Evolutionary conservation across 352 stramenopile genomes (phyloP).

Genomic region (Saprolegnia diclina): DNA sequence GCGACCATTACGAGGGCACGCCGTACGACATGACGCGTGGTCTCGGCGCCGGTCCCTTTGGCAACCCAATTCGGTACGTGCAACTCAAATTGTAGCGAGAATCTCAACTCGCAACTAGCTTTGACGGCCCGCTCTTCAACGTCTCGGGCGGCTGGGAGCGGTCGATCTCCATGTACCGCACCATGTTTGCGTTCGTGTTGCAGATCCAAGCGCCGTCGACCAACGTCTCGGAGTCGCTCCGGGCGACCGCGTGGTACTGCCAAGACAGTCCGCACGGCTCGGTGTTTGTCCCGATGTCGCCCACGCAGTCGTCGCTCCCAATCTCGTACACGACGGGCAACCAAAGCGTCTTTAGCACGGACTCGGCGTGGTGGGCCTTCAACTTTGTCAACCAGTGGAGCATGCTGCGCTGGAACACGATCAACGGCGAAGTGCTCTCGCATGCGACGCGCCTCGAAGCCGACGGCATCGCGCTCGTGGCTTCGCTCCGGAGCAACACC

Average conservation of each 20-base stretch:
- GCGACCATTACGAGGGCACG: conserved; percentile 90
- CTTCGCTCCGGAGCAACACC: conserved; percentile 30
- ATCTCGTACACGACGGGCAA: conserved; percentile 55
- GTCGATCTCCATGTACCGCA: conserved; percentile 89
- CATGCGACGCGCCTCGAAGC: conserved; percentile 39
- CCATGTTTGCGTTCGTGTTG: conserved; percentile 79
- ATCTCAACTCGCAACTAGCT: not conserved
- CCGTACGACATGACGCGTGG: conserved; percentile 84
- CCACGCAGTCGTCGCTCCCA: conserved; percentile 40
- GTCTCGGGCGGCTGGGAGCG: conserved; percentile 78
- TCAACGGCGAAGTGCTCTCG: conserved; percentile 47
- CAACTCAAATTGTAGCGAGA: conserved; percentile 33
- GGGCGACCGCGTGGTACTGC: conserved; percentile 60
- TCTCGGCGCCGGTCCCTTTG: conserved; percentile 83
- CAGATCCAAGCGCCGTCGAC: conserved; percentile 34
- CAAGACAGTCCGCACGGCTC: conserved; percentile 58
- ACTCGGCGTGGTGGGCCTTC: conserved; percentile 80
- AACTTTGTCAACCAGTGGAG: conserved; percentile 87
- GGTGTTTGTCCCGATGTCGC: conserved; percentile 72
- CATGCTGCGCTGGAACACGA: conserved; percentile 62
- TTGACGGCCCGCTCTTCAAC: conserved; percentile 17
- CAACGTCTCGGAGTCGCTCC: conserved; percentile 37
- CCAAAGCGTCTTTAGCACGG: conserved; percentile 57
- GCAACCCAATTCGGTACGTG: conserved; percentile 78
- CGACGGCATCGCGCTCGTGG: conserved; percentile 12